Evolutionary conservation across 805 yeast species (phyloP).

Genomic region (Metschnikowia vanudenii): DNA sequence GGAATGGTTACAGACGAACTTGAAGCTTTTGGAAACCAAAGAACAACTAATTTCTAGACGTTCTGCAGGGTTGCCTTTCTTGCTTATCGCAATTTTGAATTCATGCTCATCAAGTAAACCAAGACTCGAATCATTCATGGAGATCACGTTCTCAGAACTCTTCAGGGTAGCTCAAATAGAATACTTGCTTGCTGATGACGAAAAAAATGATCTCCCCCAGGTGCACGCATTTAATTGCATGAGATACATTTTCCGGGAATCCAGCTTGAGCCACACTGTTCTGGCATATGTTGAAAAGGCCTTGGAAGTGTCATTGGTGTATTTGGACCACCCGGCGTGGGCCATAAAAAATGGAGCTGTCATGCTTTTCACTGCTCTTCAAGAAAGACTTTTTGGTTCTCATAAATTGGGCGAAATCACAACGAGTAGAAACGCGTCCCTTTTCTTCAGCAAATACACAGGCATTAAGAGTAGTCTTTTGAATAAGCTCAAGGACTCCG

Average conservation of each 20-base stretch:
- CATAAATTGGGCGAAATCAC: conserved; percentile 37
- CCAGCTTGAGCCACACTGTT: conserved; percentile 53
- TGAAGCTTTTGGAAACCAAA: conserved; percentile 50
- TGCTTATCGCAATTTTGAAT: conserved; percentile 71
- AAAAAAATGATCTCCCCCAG: conserved; percentile 75
- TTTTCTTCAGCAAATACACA: conserved; percentile 67
- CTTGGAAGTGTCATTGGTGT: conserved; percentile 55
- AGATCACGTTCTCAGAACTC: conserved; percentile 50
- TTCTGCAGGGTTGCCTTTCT: conserved; percentile 87
- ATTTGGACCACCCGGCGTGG: conserved; percentile 73
- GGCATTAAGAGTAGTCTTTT: conserved; percentile 51
- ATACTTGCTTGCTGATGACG: conserved; percentile 43
- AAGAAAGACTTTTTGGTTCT: conserved; percentile 74
- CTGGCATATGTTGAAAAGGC: conserved; percentile 42
- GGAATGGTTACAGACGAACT: conserved; percentile 59
- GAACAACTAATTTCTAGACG: conserved; percentile 79
- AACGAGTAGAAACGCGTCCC: conserved; percentile 50
- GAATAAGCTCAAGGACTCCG: conserved; percentile 32
- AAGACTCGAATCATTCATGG: conserved; percentile 32
- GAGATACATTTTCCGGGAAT: conserved; percentile 69
- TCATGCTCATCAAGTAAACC: conserved; percentile 37
- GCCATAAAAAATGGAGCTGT: conserved; percentile 88
- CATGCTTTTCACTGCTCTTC: conserved; percentile 86
- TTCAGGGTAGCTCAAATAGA: conserved; percentile 54
- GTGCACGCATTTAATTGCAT: conserved; percentile 92